phyloP scores from a whole-genome alignment of 768 basidiomycete species.

The Suillus tomentosus region DNA sequence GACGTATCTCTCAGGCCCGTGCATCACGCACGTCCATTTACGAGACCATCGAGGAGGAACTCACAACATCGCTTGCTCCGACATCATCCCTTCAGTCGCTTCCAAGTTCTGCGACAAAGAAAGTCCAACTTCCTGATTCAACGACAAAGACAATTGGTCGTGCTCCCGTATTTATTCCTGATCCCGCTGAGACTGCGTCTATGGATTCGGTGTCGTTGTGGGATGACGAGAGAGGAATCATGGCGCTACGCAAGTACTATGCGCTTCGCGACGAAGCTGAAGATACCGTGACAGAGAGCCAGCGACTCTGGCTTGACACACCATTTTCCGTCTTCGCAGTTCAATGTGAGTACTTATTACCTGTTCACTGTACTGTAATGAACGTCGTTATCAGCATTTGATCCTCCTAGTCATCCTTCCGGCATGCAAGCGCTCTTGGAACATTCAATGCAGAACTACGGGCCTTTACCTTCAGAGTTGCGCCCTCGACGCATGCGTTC shows the following conservation, averaged over 20 bases:
- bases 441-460: conserved; percentile 70
- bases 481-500: conserved; percentile 63
- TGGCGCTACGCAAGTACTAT: conserved; percentile 65
- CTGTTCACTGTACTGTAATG: conserved; percentile 12
- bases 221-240: conserved; percentile 71
- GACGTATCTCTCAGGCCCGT: conserved; percentile 65
- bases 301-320: conserved; percentile 66
- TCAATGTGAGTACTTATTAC: conserved; percentile 55
- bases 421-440: conserved; percentile 75
- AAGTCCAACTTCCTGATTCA: conserved; percentile 19
- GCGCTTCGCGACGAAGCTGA: conserved; percentile 70
- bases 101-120: conserved; percentile 33
- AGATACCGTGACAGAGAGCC: conserved; percentile 65
- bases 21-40: conserved; percentile 70
- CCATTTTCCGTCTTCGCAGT: conserved; percentile 71
- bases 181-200: conserved; percentile 50
- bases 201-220: conserved; percentile 49
- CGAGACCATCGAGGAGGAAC: conserved; percentile 80
- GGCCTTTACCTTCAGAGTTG: conserved; percentile 73
- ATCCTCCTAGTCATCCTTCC: conserved; percentile 62
- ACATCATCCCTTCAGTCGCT: conserved; percentile 26
- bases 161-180: conserved; percentile 54
- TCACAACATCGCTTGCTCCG: conserved; percentile 35
- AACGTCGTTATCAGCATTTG: conserved; percentile 52
- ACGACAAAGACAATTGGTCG: conserved; percentile 30